phyloP scores from a whole-genome alignment of 2,329 filamentous ascomycete species.

The Alternaria ethzedia region DNA sequence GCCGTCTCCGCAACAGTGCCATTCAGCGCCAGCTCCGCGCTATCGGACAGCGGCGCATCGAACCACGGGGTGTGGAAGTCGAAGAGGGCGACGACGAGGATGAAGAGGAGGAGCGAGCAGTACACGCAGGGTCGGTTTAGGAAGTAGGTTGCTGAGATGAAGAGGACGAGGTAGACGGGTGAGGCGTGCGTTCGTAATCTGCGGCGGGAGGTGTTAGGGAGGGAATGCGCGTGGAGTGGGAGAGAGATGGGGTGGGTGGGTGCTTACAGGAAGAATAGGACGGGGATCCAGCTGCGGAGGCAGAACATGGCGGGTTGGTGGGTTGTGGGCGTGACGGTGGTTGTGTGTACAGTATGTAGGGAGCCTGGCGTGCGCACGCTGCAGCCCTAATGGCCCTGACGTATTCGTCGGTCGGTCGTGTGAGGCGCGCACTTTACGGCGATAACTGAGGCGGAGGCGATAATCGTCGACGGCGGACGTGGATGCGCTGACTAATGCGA shows the following conservation, averaged over 20 bases:
- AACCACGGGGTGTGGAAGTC: constrained; percentile 95
- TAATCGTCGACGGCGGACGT: not conserved
- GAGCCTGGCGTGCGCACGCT: constrained; percentile 20
- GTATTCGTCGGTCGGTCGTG: not conserved
- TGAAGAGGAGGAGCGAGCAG: constrained; percentile 92
- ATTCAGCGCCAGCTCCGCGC: constrained; percentile 40
- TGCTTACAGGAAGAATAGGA: constrained; percentile 59
- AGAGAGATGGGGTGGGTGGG: not conserved
- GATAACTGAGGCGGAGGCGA: not conserved
- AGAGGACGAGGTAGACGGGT: constrained; percentile 58
- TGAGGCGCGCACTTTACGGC: constrained; percentile 4
- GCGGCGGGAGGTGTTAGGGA: not conserved
- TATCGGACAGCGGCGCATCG: constrained; percentile 66
- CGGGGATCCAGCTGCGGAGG: constrained; percentile 64
- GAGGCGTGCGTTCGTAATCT: constrained; percentile 54
- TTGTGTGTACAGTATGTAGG: not conserved
- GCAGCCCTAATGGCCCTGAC: not conserved
- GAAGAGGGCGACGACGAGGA: constrained; percentile 95
- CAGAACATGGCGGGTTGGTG: constrained; percentile 63
- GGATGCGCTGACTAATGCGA: not conserved
- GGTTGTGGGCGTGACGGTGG: not conserved
- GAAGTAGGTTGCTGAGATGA: constrained; percentile 88
- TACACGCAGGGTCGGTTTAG: constrained; percentile 97
- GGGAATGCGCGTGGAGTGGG: constrained; percentile 7
- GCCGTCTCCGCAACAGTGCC: constrained; percentile 60